These are phyloP conservation scores for Debaryomyces udenii DNA, from an alignment of 1,139 yeast species.

Conservation along the genomic window DNA sequence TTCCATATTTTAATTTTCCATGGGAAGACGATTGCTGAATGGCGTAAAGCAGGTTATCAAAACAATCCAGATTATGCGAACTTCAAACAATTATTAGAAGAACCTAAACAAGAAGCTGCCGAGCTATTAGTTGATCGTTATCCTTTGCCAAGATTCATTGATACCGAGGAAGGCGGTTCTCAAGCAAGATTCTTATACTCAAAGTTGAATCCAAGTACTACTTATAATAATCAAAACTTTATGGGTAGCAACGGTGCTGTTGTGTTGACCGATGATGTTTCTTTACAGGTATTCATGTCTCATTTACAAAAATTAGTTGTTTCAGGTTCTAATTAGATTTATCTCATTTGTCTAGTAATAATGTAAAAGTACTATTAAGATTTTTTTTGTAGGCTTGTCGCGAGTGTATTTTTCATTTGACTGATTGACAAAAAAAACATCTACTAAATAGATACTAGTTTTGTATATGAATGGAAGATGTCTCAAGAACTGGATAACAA, in stretches of 20 bases:
- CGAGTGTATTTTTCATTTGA: not conserved
- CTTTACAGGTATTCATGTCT: constrained; percentile 87
- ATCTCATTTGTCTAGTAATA: constrained; percentile 9
- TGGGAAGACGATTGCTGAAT: constrained; percentile 91
- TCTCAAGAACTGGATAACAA: constrained; percentile 9
- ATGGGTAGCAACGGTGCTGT: constrained; percentile 64
- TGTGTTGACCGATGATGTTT: constrained; percentile 93
- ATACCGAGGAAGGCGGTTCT: constrained; percentile 96
- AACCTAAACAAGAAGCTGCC: constrained; percentile 92
- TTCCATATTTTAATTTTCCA: constrained; percentile 91
- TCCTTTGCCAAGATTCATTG: constrained; percentile 96
- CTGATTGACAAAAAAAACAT: too few species aligned
- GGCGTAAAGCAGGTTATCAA: constrained; percentile 96
- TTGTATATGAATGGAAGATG: too few species aligned
- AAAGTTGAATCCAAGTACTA: constrained; percentile 90
- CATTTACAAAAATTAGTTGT: constrained; percentile 87
- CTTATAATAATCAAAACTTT: constrained; percentile 64
- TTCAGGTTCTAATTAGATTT: constrained; percentile 40
- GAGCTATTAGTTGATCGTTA: constrained; percentile 88
- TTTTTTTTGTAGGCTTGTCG: not conserved
- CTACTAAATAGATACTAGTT: too few species aligned
- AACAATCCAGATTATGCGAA: constrained; percentile 88
- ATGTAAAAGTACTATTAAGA: constrained; percentile 7
- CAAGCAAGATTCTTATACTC: constrained; percentile 96
- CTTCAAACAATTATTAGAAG: constrained; percentile 82